Base-by-base conservation (phyloP, 352 stramenopile genomes). In the Phytophthora pisi region DNA sequence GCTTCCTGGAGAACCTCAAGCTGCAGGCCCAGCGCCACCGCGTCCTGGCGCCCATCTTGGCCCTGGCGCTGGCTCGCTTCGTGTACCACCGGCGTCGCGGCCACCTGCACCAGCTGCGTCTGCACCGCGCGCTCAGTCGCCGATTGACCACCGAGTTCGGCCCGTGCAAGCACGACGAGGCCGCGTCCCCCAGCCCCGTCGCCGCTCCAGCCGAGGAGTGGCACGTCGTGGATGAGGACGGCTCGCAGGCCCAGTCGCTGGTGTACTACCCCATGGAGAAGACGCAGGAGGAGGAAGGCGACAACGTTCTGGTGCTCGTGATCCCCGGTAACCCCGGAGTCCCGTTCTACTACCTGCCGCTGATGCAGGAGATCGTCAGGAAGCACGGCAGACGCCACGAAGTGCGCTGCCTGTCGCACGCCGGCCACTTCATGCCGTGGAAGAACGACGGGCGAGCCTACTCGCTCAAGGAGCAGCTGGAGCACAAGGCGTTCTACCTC, bases 241-340 rank as follows among this genome's bases (percentile, higher is more conserved):
- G 78, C n/a, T 68, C 64, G 8, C 67, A 78, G 49, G 65, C 66
- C 5, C 66, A 71, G 43, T 91, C 82, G 57, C 61, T 91, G 31
- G 82, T 84, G 36, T 88, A 80, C 51, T 78, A 83, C 24, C 55
- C 59, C 1, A 61, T 54, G 26, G 20, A 76, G 34, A 26, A 31
- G n/a, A 20, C 31, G 2, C 55, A 64, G 18, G 34, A 40, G 34
- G 13, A 61, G 24, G 26, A 11, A 1, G 13, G 5, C 11, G 31
- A 70, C 51, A 81, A 89, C 9, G 53, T 77, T 31, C 68, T 91
- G 38, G 78, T 93, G 58, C 68, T 91, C 11, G 64, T 93, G 20
- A 64, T 91, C 10, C 85, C 85, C 0, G 85, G 85, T 4, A 93
- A 93, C 56, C 85, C 85, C 0, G 85, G 85, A 15, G 43, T 90